Evolutionary conservation across 2,329 filamentous ascomycete species (phyloP), one percentile per base, ranked within the genome.

Genomic region (Juglanconis oblonga): DNA sequence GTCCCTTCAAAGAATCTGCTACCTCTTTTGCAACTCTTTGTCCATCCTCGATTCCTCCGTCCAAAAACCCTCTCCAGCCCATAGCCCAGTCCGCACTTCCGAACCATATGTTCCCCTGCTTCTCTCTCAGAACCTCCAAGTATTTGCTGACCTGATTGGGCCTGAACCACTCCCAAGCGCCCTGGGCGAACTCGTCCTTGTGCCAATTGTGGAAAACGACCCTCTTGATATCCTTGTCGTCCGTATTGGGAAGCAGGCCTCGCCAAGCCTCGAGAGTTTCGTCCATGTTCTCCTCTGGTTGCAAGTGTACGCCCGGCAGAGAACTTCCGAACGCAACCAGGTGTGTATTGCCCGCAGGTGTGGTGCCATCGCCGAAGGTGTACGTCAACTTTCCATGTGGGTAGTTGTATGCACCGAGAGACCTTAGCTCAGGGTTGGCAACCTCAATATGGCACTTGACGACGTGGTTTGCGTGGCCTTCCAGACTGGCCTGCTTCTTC

Each of bases 391-490:
- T 71, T 17, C 79, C 79, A 10, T 73, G 66, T 0, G 78, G 77
- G 57, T 77, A 79, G 10, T 72, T 73, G 2, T 61, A 80, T 71
- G 3, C 75, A 74, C 0, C 73, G 76, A 70, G 75, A 0, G 76
- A 79, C 0, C 77, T 69, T 49, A 81, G 67, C 31, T 77, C 74
- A 1, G 66, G 68, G 54, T 77, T 71, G 0, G 68, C 66, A 2
- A 78, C 67, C 52, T 81, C 79, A 0, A 76, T 77, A 56, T 81
- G 79, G 3, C 80, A 73, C 52, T 81, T 81, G 63, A 73, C 65
- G 17, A 71, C 73, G 44, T 79, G 75, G 57, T 81, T 81, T 10
- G 79, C 73, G 59, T 81, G 77, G 0, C 77, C 77, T 0, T 67
- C 71, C 1, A 66, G 63, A 0, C 73, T 69, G 4, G 78, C 78